Conservation (phyloP, 108 stramenopile species). For the Pseudonitzschia multistriata region DNA sequence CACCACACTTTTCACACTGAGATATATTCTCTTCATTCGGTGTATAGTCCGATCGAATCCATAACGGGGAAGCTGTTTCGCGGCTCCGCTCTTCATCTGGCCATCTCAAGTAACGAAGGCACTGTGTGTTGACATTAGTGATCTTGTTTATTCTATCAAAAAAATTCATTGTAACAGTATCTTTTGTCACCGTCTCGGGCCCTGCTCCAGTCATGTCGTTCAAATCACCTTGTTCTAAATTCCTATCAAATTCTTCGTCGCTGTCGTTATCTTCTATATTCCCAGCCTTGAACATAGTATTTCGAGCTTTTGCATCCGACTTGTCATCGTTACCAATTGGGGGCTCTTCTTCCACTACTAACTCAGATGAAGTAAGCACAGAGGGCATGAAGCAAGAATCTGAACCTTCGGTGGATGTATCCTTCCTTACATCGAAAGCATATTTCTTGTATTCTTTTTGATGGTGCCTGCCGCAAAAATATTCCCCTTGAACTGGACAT, state of each 20-base stretch:
- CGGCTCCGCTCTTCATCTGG: conserved; percentile 13
- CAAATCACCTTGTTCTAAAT: conserved; percentile 79
- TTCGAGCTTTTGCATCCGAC: conserved; percentile 12
- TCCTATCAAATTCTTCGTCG: conserved; percentile 49
- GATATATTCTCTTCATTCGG: conserved; percentile 39
- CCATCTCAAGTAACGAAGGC: conserved; percentile 79
- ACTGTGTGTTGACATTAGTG: conserved; percentile 69
- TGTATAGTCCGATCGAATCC: conserved; percentile 61
- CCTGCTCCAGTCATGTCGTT: conserved; percentile 63
- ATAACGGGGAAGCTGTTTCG: conserved; percentile 43
- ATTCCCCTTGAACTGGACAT: conserved; percentile 61
- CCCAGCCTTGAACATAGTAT: conserved; percentile 22
- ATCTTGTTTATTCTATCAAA: conserved; percentile 50
- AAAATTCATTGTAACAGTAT: conserved; percentile 73
- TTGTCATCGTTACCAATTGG: conserved; percentile 16
- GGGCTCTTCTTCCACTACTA: conserved; percentile 86
- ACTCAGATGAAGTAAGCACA: conserved; percentile 64
- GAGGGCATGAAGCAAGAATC: conserved; percentile 52
- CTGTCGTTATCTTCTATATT: conserved; percentile 25
- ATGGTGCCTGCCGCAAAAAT: conserved; percentile 70
- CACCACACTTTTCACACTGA: conserved; percentile 68
- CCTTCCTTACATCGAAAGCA: conserved; percentile 27
- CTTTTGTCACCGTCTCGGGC: conserved; percentile 50
- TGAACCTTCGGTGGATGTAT: neutral
- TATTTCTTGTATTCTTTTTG: conserved; percentile 70